phyloP scores from a whole-genome alignment of 768 basidiomycete species.

The Asterophora lycoperdoides region DNA sequence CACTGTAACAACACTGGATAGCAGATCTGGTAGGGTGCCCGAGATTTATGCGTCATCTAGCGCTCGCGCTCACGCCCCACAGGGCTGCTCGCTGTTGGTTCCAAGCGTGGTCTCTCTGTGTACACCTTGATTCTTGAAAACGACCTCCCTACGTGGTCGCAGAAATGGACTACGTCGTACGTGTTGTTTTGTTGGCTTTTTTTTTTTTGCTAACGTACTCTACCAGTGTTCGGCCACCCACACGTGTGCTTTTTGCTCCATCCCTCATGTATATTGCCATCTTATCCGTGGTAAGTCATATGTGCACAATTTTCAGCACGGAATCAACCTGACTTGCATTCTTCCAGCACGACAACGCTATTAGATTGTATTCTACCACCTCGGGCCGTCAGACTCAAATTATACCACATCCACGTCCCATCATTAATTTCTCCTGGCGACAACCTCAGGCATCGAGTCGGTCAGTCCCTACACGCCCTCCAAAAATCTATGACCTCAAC shows the following conservation, averaged over 20 bases:
- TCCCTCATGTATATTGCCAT: conserved; percentile 72
- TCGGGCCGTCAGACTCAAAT: conserved; percentile 64
- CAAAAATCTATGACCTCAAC: neutral
- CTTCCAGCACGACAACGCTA: conserved; percentile 48
- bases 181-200: conserved; percentile 15
- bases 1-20: conserved; percentile 60
- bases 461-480: conserved; percentile 25
- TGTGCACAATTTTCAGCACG: neutral
- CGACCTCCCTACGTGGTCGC: conserved; percentile 78
- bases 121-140: conserved; percentile 78
- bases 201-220: conserved; percentile 3
- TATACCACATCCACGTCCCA: conserved; percentile 70
- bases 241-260: conserved; percentile 63
- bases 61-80: conserved; percentile 28
- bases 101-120: conserved; percentile 54
- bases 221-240: conserved; percentile 44
- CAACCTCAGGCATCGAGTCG: conserved; percentile 61
- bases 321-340: neutral
- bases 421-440: conserved; percentile 71
- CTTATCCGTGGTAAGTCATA: conserved; percentile 47
- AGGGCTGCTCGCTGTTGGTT: conserved; percentile 78
- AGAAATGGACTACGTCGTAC: conserved; percentile 70
- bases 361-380: conserved; percentile 69
- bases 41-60: conserved; percentile 3
- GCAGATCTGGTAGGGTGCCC: conserved; percentile 58